A percentile compares a stretch with the other conserved stretches of the same genome.
Conservation (phyloP, 2,329 filamentous ascomycete species). For the Emergomyces orientalis region DNA sequence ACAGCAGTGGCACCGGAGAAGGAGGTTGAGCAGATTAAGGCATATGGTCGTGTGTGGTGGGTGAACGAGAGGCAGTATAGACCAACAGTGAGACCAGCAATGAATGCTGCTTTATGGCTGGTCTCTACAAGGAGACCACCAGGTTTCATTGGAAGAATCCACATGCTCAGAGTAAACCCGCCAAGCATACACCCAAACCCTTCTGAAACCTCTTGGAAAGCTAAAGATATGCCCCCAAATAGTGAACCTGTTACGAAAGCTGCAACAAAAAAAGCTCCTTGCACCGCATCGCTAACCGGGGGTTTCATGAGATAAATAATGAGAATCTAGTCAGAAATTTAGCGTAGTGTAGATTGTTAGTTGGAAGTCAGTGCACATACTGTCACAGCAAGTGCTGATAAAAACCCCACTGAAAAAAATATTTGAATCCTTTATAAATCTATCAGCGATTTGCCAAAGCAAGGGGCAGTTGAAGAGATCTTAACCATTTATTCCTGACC, state of each 20-base stretch:
- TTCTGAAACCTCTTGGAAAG: slow-evolving; percentile 77
- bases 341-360: slow-evolving; percentile 6
- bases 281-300: slow-evolving; percentile 63
- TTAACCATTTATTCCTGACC: slow-evolving; percentile 63
- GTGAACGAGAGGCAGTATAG: slow-evolving; percentile 70
- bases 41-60: slow-evolving; percentile 66
- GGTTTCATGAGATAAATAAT: slow-evolving; percentile 82
- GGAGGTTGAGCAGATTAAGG: slow-evolving; percentile 64
- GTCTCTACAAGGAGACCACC: slow-evolving; percentile 62
- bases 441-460: slow-evolving; percentile 14
- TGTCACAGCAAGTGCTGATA: slow-evolving; percentile 62
- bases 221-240: slow-evolving; percentile 61
- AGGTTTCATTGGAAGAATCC: slow-evolving; percentile 68
- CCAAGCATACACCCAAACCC: slow-evolving; percentile 80
- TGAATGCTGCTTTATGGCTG: slow-evolving; percentile 61
- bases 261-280: slow-evolving; percentile 81
- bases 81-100: slow-evolving; percentile 59
- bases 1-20: slow-evolving; percentile 73
- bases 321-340: slow-evolving; percentile 44
- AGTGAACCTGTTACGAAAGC: slow-evolving; percentile 61
- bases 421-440: slow-evolving; percentile 51
- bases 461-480: background rate
- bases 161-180: slow-evolving; percentile 81
- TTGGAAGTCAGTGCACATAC: slow-evolving; percentile 28
- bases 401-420: slow-evolving; percentile 68